phyloP scores from a whole-genome alignment of 2,329 filamentous ascomycete genomes.

The Podosphaera fusca region DNA sequence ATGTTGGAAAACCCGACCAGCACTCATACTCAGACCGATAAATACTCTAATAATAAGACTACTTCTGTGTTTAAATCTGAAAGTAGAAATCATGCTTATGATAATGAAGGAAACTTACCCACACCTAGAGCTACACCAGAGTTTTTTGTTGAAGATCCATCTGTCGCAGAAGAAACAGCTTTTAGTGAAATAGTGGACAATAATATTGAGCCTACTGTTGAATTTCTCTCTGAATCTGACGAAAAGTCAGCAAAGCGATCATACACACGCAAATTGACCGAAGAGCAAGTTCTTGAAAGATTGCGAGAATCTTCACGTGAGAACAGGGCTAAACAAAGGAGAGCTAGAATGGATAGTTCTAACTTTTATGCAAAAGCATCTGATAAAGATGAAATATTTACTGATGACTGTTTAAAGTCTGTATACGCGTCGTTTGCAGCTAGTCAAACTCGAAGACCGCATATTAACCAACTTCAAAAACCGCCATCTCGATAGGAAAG shows the following conservation, averaged over 20 bases:
- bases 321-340: too few relatives aligned
- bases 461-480: conserved; percentile 1
- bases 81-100: neutral
- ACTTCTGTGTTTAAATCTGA: neutral
- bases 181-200: neutral
- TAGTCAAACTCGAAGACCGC: neutral
- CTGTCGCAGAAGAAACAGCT: neutral
- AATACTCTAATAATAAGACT: neutral
- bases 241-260: neutral
- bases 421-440: neutral
- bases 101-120: neutral
- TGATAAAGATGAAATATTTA: too few relatives aligned
- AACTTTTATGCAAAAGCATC: too few relatives aligned
- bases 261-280: neutral
- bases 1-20: neutral
- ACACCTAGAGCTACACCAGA: neutral
- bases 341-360: too few relatives aligned
- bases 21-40: neutral
- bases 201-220: too few relatives aligned
- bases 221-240: neutral
- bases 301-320: too few relatives aligned
- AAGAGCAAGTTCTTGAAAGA: conserved; percentile 1
- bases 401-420: neutral
- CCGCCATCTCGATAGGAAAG: neutral
- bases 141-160: too few relatives aligned